phyloP scores from a whole-genome alignment of 306 rosid species.

The Luffa aegyptiaca region DNA sequence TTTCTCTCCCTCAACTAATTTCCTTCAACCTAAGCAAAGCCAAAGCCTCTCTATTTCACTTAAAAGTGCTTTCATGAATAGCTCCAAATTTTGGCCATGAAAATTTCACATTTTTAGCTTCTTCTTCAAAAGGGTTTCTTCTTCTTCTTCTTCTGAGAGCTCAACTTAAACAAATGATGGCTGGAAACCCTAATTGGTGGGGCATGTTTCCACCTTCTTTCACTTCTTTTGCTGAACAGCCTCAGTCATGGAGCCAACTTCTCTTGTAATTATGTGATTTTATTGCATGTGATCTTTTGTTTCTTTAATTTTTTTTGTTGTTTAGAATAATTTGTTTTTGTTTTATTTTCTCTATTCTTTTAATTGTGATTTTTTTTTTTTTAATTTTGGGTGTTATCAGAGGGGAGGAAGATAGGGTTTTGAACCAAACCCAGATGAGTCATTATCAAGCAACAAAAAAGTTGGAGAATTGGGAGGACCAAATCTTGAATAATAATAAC shows the following conservation, averaged over 20 bases:
- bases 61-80: neutral
- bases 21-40: neutral
- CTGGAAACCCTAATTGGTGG: conserved; percentile 96
- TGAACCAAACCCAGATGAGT: conserved; percentile 15
- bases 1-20: neutral
- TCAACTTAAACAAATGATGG: conserved; percentile 57
- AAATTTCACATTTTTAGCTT: neutral
- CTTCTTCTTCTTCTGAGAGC: neutral
- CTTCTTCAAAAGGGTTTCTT: neutral
- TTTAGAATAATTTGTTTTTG: neutral
- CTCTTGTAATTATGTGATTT: conserved; percentile 47
- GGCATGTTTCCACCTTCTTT: conserved; percentile 66
- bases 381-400: neutral
- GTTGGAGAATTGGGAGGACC: conserved; percentile 63
- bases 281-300: neutral
- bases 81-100: neutral
- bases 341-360: neutral
- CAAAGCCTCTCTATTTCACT: neutral
- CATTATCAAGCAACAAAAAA: conserved; percentile 40
- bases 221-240: conserved; percentile 38
- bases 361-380: neutral
- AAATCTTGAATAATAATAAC: conserved; percentile 18
- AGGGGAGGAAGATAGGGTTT: conserved; percentile 52
- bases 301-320: neutral
- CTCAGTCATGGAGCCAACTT: conserved; percentile 85